Conservation (phyloP, 2,329 filamentous ascomycete species). For the Colletotrichum euphorbiae region DNA sequence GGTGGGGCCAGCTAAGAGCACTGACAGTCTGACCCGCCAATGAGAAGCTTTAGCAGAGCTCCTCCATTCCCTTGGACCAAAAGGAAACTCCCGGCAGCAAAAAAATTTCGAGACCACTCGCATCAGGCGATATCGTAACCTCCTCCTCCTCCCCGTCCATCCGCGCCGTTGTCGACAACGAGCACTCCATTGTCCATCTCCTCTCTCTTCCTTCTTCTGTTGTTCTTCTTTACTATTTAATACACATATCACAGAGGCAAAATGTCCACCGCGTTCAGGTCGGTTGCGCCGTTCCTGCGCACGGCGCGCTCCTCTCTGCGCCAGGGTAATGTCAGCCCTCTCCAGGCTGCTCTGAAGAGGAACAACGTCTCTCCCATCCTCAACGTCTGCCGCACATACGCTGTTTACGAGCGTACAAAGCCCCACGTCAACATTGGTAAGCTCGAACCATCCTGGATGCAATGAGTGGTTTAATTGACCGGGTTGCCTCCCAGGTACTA, state of each 20-base stretch:
- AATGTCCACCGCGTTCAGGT: slow-evolving; percentile 86
- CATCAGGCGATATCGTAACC: slow-evolving; percentile 34
- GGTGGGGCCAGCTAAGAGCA: slow-evolving; percentile 27
- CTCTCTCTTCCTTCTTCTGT: slow-evolving; percentile 34
- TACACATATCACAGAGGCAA: slow-evolving; percentile 51
- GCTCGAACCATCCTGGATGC: slow-evolving; percentile 42
- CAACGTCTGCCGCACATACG: slow-evolving; percentile 74
- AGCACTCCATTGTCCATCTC: slow-evolving; percentile 33
- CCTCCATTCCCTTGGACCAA: slow-evolving; percentile 26
- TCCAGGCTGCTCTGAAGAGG: slow-evolving; percentile 76
- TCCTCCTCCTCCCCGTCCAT: slow-evolving; percentile 18
- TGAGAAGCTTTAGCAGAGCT: slow-evolving; percentile 33
- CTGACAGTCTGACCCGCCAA: slow-evolving; percentile 28
- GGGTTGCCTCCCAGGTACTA: slow-evolving; percentile 74
- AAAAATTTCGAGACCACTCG: slow-evolving; percentile 36
- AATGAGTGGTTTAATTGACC: slow-evolving; percentile 34
- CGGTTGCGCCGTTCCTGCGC: slow-evolving; percentile 82
- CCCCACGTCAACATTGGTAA: slow-evolving; percentile 98
- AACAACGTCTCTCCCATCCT: slow-evolving; percentile 73
- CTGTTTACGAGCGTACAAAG: slow-evolving; percentile 87
- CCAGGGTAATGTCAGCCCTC: slow-evolving; percentile 77
- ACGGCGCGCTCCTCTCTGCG: slow-evolving; percentile 81
- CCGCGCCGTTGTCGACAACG: slow-evolving; percentile 38
- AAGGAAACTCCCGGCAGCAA: slow-evolving; percentile 39
- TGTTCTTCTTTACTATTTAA: slow-evolving; percentile 44